phyloP scores from a whole-genome alignment of 2,329 filamentous ascomycete genomes.

The Daldinia sp. region DNA sequence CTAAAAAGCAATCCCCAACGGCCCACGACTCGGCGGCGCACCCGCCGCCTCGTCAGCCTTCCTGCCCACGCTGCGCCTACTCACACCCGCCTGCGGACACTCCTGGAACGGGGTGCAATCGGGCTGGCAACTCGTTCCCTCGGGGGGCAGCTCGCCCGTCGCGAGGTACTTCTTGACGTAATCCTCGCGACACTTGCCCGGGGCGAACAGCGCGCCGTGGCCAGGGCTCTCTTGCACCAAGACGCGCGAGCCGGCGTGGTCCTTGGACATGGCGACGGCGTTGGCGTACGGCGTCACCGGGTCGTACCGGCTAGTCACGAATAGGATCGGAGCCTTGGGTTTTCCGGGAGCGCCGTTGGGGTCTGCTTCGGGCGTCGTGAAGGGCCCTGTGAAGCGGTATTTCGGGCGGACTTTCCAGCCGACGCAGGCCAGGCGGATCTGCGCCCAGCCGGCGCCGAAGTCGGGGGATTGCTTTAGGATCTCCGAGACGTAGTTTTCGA shows the following conservation, averaged over 20 bases:
- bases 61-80: neutral
- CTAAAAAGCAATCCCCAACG: neutral
- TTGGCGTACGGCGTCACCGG: constrained; percentile 57
- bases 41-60: neutral
- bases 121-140: constrained; percentile 23
- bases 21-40: neutral
- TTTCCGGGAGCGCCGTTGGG: constrained; percentile 40
- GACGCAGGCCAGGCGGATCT: constrained; percentile 51
- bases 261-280: constrained; percentile 39
- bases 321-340: constrained; percentile 55
- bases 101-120: constrained; percentile 34
- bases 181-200: constrained; percentile 26
- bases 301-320: constrained; percentile 54
- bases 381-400: constrained; percentile 52
- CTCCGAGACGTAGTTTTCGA: constrained; percentile 44
- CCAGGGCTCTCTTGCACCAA: constrained; percentile 37
- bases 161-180: constrained; percentile 17
- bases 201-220: constrained; percentile 27
- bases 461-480: constrained; percentile 44
- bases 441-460: constrained; percentile 48
- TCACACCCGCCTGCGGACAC: constrained; percentile 23
- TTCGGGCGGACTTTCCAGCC: constrained; percentile 50
- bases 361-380: constrained; percentile 18
- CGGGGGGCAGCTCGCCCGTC: constrained; percentile 25
- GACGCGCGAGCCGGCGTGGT: constrained; percentile 30